Evolutionary conservation across 2,329 filamentous ascomycete genomes (phyloP).

Genomic region (Fusarium brevicatenulatum): DNA sequence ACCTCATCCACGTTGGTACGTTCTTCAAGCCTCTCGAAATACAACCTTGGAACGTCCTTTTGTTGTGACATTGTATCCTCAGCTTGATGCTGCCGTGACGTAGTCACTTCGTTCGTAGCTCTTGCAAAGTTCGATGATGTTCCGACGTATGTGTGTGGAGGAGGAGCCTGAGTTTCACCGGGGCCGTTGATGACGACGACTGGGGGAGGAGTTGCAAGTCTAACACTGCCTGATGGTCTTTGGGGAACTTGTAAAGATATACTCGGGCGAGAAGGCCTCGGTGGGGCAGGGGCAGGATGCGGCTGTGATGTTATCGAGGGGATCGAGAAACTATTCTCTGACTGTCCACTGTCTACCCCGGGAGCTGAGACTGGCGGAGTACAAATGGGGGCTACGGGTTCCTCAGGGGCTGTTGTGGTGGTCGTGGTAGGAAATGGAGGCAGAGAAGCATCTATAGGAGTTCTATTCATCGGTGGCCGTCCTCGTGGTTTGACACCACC

Average conservation of each 20-base stretch:
- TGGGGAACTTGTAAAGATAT: slow-evolving; percentile 58
- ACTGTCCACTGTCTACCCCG: not conserved
- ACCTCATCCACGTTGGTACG: slow-evolving; percentile 67
- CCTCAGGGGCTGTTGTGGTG: slow-evolving; percentile 16
- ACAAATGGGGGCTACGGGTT: slow-evolving; percentile 12
- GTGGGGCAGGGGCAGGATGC: slow-evolving; percentile 12
- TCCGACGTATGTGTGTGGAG: slow-evolving; percentile 2
- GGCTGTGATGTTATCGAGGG: slow-evolving; percentile 24
- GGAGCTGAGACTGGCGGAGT: slow-evolving; percentile 9
- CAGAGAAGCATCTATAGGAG: slow-evolving; percentile 63
- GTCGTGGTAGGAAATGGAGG: slow-evolving; percentile 21
- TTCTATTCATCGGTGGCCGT: slow-evolving; percentile 76
- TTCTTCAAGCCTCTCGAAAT: slow-evolving; percentile 54
- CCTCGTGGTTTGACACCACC: slow-evolving; percentile 78
- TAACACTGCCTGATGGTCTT: slow-evolving; percentile 67
- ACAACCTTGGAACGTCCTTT: slow-evolving; percentile 44
- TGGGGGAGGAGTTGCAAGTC: slow-evolving; percentile 69
- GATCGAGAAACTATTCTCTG: slow-evolving; percentile 8
- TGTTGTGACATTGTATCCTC: slow-evolving; percentile 4
- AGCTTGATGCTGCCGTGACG: slow-evolving; percentile 9
- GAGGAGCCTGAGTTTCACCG: not conserved
- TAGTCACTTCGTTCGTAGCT: slow-evolving; percentile 32
- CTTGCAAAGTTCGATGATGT: slow-evolving; percentile 31
- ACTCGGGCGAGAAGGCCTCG: slow-evolving; percentile 49
- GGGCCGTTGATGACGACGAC: slow-evolving; percentile 38